phyloP scores from a whole-genome alignment of 2,329 filamentous ascomycete species.

The Neonectria ditissima region DNA sequence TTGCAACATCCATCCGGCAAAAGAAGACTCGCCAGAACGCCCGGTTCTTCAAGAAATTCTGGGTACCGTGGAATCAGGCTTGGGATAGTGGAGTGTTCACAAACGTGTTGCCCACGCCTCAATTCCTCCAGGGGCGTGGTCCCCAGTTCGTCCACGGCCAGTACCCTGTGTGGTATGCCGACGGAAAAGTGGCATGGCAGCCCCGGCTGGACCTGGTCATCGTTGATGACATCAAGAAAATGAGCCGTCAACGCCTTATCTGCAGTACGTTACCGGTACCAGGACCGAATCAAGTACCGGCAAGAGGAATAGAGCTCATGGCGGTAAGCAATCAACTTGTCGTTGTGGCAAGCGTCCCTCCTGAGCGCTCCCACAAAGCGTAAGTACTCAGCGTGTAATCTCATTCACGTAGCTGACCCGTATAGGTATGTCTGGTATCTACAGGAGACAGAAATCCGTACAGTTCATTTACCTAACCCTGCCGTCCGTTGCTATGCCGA shows the following conservation, averaged over 20 bases:
- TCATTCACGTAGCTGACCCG: not conserved
- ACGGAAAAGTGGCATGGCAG: constrained; percentile 46
- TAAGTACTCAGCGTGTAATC: constrained; percentile 10
- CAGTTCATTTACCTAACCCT: constrained; percentile 33
- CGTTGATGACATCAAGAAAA: constrained; percentile 41
- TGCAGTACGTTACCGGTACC: constrained; percentile 12
- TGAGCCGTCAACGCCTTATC: constrained; percentile 36
- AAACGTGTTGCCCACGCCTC: not conserved
- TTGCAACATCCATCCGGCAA: constrained; percentile 21
- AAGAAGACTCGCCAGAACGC: constrained; percentile 33
- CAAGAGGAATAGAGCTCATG: not conserved
- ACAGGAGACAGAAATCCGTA: constrained; percentile 30
- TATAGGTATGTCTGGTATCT: constrained; percentile 42
- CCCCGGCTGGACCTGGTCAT: constrained; percentile 33
- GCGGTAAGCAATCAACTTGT: constrained; percentile 11
- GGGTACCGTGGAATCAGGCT: constrained; percentile 30
- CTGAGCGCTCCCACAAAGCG: constrained; percentile 13
- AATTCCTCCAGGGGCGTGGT: not conserved
- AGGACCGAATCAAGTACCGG: constrained; percentile 30
- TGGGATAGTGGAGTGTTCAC: constrained; percentile 23
- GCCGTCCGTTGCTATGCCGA: constrained; percentile 34
- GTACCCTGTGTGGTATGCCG: constrained; percentile 37
- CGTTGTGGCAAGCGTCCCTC: not conserved
- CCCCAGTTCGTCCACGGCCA: not conserved
- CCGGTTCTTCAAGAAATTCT: constrained; percentile 7